These are phyloP conservation scores for Plasmopara halstedii DNA, from an alignment of 352 stramenopile genomes.

Conservation along the genomic window DNA sequence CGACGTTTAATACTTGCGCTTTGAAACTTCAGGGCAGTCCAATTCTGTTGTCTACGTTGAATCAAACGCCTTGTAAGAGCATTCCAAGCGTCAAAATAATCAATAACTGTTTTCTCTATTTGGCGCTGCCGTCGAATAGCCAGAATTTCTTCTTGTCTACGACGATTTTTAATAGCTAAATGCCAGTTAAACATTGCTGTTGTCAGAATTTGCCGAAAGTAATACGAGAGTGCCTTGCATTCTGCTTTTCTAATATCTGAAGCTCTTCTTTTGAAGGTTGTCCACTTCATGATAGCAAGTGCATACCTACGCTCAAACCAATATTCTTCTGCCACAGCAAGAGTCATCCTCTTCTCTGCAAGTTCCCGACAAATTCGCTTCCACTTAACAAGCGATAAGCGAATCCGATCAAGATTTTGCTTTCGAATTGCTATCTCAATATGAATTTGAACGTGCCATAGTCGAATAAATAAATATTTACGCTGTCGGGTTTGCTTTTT, in stretches of 20 bases:
- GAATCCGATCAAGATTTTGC: neutral
- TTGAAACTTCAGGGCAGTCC: constrained; percentile 11
- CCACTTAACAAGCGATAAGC: constrained; percentile 11
- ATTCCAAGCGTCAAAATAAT: constrained; percentile 9
- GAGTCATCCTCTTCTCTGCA: neutral
- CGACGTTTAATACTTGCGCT: constrained; percentile 4
- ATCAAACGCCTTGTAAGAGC: neutral
- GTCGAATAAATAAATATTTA: constrained; percentile 10
- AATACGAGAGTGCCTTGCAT: constrained; percentile 19
- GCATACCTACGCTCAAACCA: constrained; percentile 12
- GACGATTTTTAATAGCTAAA: constrained; percentile 5
- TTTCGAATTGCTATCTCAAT: constrained; percentile 7
- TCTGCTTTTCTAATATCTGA: neutral
- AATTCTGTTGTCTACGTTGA: constrained; percentile 2
- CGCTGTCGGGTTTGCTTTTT: constrained; percentile 22
- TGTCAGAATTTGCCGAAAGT: constrained; percentile 20
- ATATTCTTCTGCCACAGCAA: constrained; percentile 11
- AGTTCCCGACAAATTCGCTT: constrained; percentile 2
- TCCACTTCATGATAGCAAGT: constrained; percentile 11
- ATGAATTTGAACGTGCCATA: constrained; percentile 9
- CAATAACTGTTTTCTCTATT: neutral
- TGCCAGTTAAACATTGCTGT: constrained; percentile 25
- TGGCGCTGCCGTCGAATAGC: constrained; percentile 5
- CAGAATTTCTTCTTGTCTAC: constrained; percentile 14
- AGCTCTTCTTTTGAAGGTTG: neutral